Percentiles rank a stretch among this genome's conserved stretches.
These are phyloP conservation scores for Aspergillus felis DNA, from an alignment of 2,329 filamentous ascomycete species.

Conservation along the genomic window DNA sequence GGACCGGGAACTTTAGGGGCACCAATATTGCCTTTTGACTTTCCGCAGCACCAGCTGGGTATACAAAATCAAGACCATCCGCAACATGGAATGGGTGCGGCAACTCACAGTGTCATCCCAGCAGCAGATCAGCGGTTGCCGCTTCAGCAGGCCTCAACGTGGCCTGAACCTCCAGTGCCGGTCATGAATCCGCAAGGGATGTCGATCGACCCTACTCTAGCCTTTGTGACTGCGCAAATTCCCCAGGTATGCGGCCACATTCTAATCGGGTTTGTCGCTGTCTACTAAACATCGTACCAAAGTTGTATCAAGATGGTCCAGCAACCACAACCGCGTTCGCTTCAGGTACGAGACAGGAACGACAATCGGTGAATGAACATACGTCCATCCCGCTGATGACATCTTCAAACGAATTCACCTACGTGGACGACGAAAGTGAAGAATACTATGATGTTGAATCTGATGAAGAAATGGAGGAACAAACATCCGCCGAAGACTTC, in stretches of 20 bases:
- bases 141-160: background rate
- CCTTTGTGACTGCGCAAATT: background rate
- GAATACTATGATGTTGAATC: slow-evolving; percentile 61
- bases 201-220: background rate
- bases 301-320: background rate
- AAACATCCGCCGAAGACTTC: slow-evolving; percentile 31
- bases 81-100: background rate
- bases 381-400: slow-evolving; percentile 8
- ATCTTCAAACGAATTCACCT: slow-evolving; percentile 23
- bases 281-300: background rate
- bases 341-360: background rate
- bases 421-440: slow-evolving; percentile 55
- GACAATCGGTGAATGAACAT: background rate
- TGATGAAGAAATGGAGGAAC: slow-evolving; percentile 53
- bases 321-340: background rate
- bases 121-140: background rate
- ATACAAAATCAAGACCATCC: background rate
- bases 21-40: background rate
- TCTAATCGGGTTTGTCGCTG: background rate
- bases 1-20: background rate
- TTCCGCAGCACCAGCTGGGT: background rate
- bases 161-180: background rate
- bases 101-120: background rate
- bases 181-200: background rate
- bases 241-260: background rate